Evolutionary conservation across 2,329 filamentous ascomycete genomes (phyloP), one percentile per base, ranked within the genome.

Genomic region (Cordyceps sp.): DNA sequence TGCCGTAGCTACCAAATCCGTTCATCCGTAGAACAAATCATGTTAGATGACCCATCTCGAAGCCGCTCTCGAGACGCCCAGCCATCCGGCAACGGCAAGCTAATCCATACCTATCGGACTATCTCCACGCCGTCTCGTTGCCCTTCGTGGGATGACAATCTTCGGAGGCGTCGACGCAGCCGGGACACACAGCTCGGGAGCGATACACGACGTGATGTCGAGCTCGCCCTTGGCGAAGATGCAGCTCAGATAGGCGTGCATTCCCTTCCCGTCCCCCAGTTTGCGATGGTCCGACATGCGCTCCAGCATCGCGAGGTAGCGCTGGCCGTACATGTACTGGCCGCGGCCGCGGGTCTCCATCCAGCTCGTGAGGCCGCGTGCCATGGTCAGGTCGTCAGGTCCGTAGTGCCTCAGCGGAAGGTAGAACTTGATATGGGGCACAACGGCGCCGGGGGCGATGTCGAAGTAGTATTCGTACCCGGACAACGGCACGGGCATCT

Each of bases 261-360:
- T 19, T 4, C 36, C 36, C 20, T 37, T 37, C 16, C 33, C 30
- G n/a, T 35, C 31, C n/a, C 24, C 33, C 4, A 37, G 33, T 7
- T 23, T 21, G 22, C 36, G 30, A 16, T 32, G 30, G 8, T 21
- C n/a, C 13, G 30, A 21, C 4, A 37, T 20, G 10, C 15, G 13
- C n/a, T 37, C 22, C 12, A 37, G 18, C 32, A 37, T 29, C 17
- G n/a, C 14, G 1, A 32, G 26, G 16, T 32, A 35, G 19, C 25
- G 12, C 10, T 32, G 14, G 21, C 33, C 9, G n/a, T n/a, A n/a
- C n/a, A n/a, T n/a, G 22, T 35, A 32, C 8, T 29, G 17, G 14
- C 33, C 26, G 10, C 30, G 26, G 14, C 30, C 33, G 15, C 15
- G 30, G 9, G 15, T n/a, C 9, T 26, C 26, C 29, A 35, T 31